Evolutionary conservation across 2,329 filamentous ascomycete genomes (phyloP), one percentile per base, ranked within the genome.

Genomic region (Beauveria asiatica): DNA sequence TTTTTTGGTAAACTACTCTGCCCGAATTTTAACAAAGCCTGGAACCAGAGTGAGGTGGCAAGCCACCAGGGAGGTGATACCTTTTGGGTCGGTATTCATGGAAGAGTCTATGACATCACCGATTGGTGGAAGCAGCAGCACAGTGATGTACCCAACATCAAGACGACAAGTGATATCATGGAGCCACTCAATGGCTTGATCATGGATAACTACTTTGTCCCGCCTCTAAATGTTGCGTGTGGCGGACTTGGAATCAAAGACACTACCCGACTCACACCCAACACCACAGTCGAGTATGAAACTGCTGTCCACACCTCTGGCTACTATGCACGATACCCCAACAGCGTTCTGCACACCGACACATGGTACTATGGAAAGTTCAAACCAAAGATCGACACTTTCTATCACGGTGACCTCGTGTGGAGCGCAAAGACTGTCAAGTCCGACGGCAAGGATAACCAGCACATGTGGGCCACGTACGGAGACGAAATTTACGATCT

Each of bases 11-110:
- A 82, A 59, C 73, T 99, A 1, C 79, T 97, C 3, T 99, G 94
- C 70, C 94, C 94, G 16, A 92, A 96, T 70, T 89, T 84, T 64
- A 84, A 96, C 77, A 97, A 97, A 72, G 94, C 85, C 3, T 99
- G 92, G 92, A 85, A 84, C 57, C 70, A 76, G 5, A 80, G 80
- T 11, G 83, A 99, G 70, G 85, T 97, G 7, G 67, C 75, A 16
- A 81, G 76, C 42, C 93, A 97, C 67, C 79, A 83, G 65, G 88
- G 84, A n/a, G 76, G 80, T 7, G 80, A 85, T 60, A 89, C 96
- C 69, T 97, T 87, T 71, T 99, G 82, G 76, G 93, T 97, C 67
- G 91, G 89, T 67, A 86, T 95, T 65, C 88, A 87, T 61, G 94
- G 94, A 63, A 85, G 85, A 46, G 93, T 97, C 37, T 99, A 97